Percentiles rank a stretch among this genome's conserved stretches.
Conservation (phyloP, 2,329 filamentous ascomycete species). For the Blastomyces silverae region DNA sequence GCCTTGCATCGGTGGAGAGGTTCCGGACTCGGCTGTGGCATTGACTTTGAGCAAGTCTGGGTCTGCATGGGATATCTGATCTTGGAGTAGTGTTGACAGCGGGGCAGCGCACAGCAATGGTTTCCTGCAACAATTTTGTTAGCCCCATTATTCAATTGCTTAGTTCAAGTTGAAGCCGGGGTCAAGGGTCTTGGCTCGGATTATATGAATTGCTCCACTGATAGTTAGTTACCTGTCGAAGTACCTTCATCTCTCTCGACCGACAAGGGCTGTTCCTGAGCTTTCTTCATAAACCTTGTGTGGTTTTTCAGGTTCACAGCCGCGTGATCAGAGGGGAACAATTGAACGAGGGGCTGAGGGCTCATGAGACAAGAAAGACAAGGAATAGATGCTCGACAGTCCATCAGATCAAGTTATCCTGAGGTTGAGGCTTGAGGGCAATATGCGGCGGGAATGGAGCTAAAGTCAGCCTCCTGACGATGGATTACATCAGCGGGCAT, state of each 20-base stretch:
- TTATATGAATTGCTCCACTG: neutral
- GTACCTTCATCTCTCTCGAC: neutral
- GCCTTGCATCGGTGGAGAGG: neutral
- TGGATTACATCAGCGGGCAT: neutral
- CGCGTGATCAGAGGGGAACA: neutral
- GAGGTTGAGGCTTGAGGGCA: neutral
- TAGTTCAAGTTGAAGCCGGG: neutral
- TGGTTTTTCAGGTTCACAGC: neutral
- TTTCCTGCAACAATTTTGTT: slow-evolving; percentile 5
- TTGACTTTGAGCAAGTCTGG: neutral
- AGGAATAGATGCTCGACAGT: neutral
- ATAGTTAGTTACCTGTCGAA: neutral
- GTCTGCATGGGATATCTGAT: neutral
- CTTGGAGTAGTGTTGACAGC: neutral
- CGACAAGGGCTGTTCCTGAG: neutral
- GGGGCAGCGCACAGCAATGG: neutral
- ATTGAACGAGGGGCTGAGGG: neutral
- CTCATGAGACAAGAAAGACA: neutral
- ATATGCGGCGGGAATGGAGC: neutral
- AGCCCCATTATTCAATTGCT: neutral
- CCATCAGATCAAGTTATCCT: neutral
- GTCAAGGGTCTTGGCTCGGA: neutral
- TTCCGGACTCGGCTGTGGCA: neutral
- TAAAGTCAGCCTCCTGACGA: neutral
- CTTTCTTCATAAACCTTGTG: neutral